phyloP scores from a whole-genome alignment of 176 grass and related monocot species.

The Panicum miliaceum region DNA sequence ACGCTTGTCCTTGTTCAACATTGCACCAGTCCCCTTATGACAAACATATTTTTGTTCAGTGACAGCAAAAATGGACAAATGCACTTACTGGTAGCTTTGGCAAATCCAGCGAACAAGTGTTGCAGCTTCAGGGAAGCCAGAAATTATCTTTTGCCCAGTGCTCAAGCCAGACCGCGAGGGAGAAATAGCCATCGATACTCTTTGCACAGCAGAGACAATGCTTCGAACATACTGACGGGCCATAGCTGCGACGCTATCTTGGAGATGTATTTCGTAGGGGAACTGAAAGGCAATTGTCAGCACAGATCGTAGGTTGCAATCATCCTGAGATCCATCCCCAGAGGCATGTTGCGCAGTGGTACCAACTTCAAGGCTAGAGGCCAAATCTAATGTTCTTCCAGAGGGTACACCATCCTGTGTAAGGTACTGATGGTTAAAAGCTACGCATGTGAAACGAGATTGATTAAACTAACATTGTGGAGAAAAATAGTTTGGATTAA shows the following conservation, averaged over 20 bases:
- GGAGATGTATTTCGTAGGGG: slow-evolving; percentile 86
- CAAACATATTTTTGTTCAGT: background rate
- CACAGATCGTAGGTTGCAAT: slow-evolving; percentile 76
- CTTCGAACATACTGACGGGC: slow-evolving; percentile 91
- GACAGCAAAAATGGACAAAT: background rate
- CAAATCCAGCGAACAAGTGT: slow-evolving; percentile 91
- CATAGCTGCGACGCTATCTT: slow-evolving; percentile 85
- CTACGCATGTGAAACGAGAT: background rate
- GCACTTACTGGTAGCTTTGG: slow-evolving; percentile 85
- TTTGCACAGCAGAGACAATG: slow-evolving; percentile 87
- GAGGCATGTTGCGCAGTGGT: slow-evolving; percentile 51
- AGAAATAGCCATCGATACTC: slow-evolving; percentile 80
- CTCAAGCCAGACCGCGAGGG: slow-evolving; percentile 58
- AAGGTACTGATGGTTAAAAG: slow-evolving; percentile 37
- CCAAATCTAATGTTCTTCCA: slow-evolving; percentile 88
- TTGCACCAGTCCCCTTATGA: background rate
- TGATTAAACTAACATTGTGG: background rate
- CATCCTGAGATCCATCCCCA: slow-evolving; percentile 44
- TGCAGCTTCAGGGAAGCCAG: slow-evolving; percentile 80
- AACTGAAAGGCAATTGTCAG: slow-evolving; percentile 97
- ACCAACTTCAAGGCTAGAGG: slow-evolving; percentile 91
- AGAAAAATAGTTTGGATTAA: background rate
- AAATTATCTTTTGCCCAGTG: slow-evolving; percentile 60
- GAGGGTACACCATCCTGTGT: slow-evolving; percentile 65
- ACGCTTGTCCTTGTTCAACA: background rate